These are phyloP conservation scores for Calonectria crousiana DNA, from an alignment of 2,329 filamentous ascomycete genomes.

Conservation along the genomic window DNA sequence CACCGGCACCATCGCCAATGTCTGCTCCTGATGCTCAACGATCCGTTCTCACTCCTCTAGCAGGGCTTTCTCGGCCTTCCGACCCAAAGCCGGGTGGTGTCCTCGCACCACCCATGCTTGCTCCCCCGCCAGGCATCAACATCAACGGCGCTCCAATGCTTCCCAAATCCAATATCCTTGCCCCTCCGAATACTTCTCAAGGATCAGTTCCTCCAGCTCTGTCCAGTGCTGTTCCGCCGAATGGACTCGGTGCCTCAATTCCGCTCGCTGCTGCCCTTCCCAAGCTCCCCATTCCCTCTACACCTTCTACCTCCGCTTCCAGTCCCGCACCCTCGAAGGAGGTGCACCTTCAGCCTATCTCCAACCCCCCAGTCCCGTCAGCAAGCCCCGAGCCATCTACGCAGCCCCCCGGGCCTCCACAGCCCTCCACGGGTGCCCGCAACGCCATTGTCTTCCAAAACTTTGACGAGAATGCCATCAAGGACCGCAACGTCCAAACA, in stretches of 20 bases:
- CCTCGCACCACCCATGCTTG: conserved; percentile 54
- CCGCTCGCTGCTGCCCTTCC: conserved; percentile 9
- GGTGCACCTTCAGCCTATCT: conserved; percentile 20
- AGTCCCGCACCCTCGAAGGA: conserved; percentile 3
- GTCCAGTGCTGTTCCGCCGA: conserved; percentile 32
- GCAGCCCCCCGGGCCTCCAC: conserved; percentile 35
- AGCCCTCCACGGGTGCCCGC: conserved; percentile 59
- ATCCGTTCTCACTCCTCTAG: conserved; percentile 34
- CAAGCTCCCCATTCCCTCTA: conserved; percentile 11
- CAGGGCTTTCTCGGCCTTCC: conserved; percentile 38
- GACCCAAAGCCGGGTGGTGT: conserved; percentile 48
- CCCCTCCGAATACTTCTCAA: conserved; percentile 57
- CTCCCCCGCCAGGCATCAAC: conserved; percentile 49
- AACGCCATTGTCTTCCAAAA: conserved; percentile 71
- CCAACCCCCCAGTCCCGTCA: conserved; percentile 20
- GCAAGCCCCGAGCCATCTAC: conserved; percentile 25
- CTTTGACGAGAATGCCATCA: conserved; percentile 68
- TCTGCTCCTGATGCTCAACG: conserved; percentile 22
- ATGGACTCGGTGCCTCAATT: conserved; percentile 29
- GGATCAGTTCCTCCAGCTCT: conserved; percentile 34
- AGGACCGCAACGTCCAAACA: conserved; percentile 68
- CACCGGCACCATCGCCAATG: conserved; percentile 22
- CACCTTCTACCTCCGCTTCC: background rate
- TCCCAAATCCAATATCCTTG: conserved; percentile 59
- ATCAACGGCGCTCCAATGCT: conserved; percentile 32